A percentile compares a stretch with the other conserved stretches of the same genome.
Conservation (phyloP, 139 green algal genomes). For the Tetradesmus lagerheimii region DNA sequence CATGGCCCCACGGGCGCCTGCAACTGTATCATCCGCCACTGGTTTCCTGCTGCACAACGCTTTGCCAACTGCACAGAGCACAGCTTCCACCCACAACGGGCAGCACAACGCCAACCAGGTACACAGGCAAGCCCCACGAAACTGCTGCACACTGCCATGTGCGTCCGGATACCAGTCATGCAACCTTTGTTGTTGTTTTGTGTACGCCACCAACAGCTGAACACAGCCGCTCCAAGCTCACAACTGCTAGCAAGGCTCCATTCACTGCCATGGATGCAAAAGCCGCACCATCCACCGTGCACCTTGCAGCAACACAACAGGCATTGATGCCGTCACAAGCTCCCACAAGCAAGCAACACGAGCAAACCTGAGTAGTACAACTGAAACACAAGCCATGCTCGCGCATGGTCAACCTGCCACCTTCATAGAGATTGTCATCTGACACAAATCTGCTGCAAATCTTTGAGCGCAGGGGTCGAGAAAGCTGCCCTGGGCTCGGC, state of each 20-base stretch:
- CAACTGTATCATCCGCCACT: background rate
- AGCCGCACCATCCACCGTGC: background rate
- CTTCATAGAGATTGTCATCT: too few species aligned
- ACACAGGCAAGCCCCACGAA: background rate
- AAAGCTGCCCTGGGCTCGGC: background rate
- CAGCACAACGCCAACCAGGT: background rate
- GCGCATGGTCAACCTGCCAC: background rate
- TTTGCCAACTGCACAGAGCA: constrained; percentile 1
- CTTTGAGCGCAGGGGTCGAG: background rate
- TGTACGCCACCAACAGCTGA: background rate
- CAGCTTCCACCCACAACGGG: background rate
- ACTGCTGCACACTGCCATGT: background rate
- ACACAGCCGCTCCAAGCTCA: background rate
- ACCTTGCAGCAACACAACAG: background rate
- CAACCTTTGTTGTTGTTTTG: background rate
- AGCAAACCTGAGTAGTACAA: constrained; percentile 2
- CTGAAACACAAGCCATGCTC: background rate
- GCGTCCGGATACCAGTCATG: background rate
- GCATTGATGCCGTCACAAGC: background rate
- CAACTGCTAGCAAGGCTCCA: background rate
- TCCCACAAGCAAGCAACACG: background rate
- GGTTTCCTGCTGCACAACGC: background rate
- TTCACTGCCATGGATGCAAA: too few species aligned
- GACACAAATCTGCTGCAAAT: background rate
- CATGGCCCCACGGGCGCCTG: background rate